These are phyloP conservation scores for Umbellularia californica DNA, from an alignment of 164 flowering plant species.

Conservation along the genomic window DNA sequence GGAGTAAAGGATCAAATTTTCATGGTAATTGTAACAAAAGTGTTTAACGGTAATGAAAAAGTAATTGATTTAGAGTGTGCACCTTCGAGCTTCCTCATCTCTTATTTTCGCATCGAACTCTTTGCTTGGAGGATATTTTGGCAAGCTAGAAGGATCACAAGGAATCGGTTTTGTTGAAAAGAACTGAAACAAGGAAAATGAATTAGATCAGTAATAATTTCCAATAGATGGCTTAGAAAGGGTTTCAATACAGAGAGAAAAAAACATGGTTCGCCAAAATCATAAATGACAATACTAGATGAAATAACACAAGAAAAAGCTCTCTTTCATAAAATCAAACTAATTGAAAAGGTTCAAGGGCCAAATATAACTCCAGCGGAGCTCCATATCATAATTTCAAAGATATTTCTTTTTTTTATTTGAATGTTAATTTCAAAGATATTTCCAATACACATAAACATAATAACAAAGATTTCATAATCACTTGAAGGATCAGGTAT, in stretches of 20 bases:
- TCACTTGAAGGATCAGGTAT: no score
- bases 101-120: constrained; percentile 88
- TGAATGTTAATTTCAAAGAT: background rate
- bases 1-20: background rate
- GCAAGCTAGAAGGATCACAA: constrained; percentile 94
- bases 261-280: background rate
- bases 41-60: background rate
- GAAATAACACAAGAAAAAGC: background rate
- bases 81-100: constrained; percentile 98
- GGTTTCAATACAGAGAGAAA: no score
- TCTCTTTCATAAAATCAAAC: background rate
- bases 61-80: background rate
- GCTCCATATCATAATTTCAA: background rate
- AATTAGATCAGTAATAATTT: background rate
- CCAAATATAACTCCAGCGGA: background rate
- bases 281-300: background rate
- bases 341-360: background rate
- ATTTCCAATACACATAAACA: background rate
- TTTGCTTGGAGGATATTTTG: constrained; percentile 95
- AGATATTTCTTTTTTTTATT: no score
- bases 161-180: constrained; percentile 78
- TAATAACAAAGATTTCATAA: no score
- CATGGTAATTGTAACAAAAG: background rate
- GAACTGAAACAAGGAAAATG: constrained; percentile 44
- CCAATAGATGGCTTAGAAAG: background rate